Base-by-base conservation (phyloP, 2,329 filamentous ascomycete species). In the Rasamsonia emersonii region DNA sequence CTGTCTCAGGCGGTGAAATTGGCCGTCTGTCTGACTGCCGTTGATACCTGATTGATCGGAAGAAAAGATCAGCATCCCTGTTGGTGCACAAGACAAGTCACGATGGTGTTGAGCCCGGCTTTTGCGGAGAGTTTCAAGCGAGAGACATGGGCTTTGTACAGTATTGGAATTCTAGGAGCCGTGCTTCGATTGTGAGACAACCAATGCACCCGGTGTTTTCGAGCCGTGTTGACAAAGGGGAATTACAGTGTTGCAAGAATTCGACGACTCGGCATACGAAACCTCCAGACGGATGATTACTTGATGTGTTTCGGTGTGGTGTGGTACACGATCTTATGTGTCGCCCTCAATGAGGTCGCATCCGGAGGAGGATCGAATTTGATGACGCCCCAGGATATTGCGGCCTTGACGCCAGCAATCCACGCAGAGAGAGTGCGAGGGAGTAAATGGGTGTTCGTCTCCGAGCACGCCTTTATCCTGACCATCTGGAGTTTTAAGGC, bases 401-500 rank as follows among this genome's bases (percentile, higher is more conserved):
- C 52, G 0, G 39, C 49, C 3, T 54, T 78, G 28, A 73, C 73
- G 0, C 58, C 65, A 0, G 39, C 56, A 0, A 61, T 60, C 20
- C 62, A 67, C 28, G 44, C 40, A 3, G 54, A 62, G 18, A 59
- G 72, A 29, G 49, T 59, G 1, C 56, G 51, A 21, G 76, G 75
- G 8, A 77, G 72, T 27, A 79, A 79, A 61, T 68, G 75, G 59
- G 74, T 78, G 1, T 60, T 78, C 21, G 67, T 77, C 6, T 70
- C 73, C 3, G 75, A 80, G 42, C 64, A 78, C 52, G 67, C 70
- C 45, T 79, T 82, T 58, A 59, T 78, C 11, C 59, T 75, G n/a
- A 51, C 54, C 3, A 49, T 62, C 18, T 75, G 70, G 69, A 49
- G 62, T 10, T 57, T 70, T 40, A 75, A 75, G 41, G 54, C 62